Evolutionary conservation across 2,329 filamentous ascomycete species (phyloP).

Genomic region (Parafenestella ontariensis): DNA sequence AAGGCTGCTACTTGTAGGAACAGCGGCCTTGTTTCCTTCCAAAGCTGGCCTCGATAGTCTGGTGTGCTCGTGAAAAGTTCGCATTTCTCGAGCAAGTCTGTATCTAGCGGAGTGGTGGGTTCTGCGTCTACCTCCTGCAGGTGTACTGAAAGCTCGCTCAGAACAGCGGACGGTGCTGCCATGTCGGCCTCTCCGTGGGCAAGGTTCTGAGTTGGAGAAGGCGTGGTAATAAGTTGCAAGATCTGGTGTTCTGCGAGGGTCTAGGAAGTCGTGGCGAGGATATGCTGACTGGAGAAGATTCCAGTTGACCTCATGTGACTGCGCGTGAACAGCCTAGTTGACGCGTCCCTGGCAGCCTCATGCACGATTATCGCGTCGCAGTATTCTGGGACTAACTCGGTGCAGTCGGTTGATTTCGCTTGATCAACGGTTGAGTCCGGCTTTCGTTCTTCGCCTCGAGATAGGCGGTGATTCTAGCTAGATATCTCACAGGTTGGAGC

Average conservation of each 20-base stretch:
- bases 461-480: background rate
- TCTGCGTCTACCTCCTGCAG: conserved; percentile 54
- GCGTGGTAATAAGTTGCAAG: background rate
- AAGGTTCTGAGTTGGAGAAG: background rate
- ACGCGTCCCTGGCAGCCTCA: conserved; percentile 18
- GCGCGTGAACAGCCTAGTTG: conserved; percentile 22
- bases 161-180: conserved; percentile 24
- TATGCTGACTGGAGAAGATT: conserved; percentile 28
- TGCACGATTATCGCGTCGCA: conserved; percentile 1
- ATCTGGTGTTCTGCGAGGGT: background rate
- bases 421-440: background rate
- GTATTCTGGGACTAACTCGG: background rate
- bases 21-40: conserved; percentile 43
- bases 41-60: conserved; percentile 35
- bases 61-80: conserved; percentile 51
- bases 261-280: conserved; percentile 16
- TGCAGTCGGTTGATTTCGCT: background rate
- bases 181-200: conserved; percentile 16
- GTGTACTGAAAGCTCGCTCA: conserved; percentile 50
- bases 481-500: background rate
- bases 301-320: conserved; percentile 40
- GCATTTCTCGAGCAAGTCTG: conserved; percentile 58
- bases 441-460: background rate
- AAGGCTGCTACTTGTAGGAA: conserved; percentile 58
- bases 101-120: conserved; percentile 55